phyloP scores from a whole-genome alignment of 1,139 yeast genomes.

The Debaryomycetaceae sp. region DNA sequence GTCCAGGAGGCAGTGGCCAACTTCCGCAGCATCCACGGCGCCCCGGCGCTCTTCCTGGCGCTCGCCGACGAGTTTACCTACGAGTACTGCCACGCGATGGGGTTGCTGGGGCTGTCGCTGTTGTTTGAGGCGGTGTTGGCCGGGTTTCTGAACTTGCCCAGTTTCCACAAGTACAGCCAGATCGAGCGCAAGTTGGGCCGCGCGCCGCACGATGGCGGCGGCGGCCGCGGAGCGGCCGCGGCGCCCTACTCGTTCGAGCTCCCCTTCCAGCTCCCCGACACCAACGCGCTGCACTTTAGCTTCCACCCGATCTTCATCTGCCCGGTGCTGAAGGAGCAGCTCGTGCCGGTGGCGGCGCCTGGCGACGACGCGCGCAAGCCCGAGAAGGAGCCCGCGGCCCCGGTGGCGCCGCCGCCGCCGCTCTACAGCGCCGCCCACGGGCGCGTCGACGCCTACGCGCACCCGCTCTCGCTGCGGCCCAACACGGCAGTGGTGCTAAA shows the following conservation, averaged over 20 bases:
- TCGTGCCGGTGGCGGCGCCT: slow-evolving; percentile 31
- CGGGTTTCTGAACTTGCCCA: slow-evolving; percentile 70
- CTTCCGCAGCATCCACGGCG: slow-evolving; percentile 36
- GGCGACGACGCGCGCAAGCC: slow-evolving; percentile 16
- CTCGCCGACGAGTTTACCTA: slow-evolving; percentile 53
- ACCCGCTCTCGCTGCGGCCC: slow-evolving; percentile 5
- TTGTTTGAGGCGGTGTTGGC: slow-evolving; percentile 63
- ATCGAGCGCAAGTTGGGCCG: slow-evolving; percentile 32
- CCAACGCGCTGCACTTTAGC: slow-evolving; percentile 37
- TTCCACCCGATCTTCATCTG: slow-evolving; percentile 89
- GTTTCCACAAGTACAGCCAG: slow-evolving; percentile 60
- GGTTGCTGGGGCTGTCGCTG: slow-evolving; percentile 68
- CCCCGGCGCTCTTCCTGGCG: slow-evolving; percentile 28
- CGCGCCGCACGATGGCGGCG: slow-evolving; percentile 12
- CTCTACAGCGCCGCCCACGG: neutral
- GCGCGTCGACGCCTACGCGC: slow-evolving; percentile 1
- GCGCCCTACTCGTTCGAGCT: slow-evolving; percentile 32
- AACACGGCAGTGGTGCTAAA: slow-evolving; percentile 35
- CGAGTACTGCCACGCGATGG: slow-evolving; percentile 62
- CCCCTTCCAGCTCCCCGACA: slow-evolving; percentile 43
- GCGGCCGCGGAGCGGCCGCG: slow-evolving; percentile 12
- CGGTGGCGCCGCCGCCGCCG: slow-evolving; percentile 7
- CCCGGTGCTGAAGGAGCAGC: slow-evolving; percentile 84
- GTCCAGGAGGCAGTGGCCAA: slow-evolving; percentile 36
- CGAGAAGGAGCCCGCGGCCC: slow-evolving; percentile 16